phyloP scores from a whole-genome alignment of 2,329 filamentous ascomycete species.

The Fusarium fujikuroi region DNA sequence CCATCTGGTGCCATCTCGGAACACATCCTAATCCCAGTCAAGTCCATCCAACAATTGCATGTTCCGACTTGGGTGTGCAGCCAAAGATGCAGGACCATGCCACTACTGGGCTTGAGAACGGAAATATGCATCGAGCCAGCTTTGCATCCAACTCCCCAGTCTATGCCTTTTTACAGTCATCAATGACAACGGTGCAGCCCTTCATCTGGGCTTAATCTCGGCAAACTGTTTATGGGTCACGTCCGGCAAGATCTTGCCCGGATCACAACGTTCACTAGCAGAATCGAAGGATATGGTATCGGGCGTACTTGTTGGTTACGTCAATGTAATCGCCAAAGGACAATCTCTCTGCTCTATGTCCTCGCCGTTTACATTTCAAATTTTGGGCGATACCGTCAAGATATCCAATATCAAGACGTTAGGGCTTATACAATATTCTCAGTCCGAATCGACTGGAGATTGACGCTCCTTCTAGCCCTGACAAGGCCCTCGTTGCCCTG shows the following conservation, averaged over 20 bases:
- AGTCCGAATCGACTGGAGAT: background rate
- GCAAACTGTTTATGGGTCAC: background rate
- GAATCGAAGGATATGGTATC: background rate
- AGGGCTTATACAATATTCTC: background rate
- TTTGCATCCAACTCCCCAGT: constrained; percentile 1
- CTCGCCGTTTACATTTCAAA: background rate
- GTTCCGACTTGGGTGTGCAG: constrained; percentile 13
- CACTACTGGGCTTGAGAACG: constrained; percentile 26
- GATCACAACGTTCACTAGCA: background rate
- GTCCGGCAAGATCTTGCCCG: constrained; percentile 3
- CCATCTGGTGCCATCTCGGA: constrained; percentile 33
- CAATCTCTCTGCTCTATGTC: background rate
- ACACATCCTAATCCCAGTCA: constrained; percentile 27
- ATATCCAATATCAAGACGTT: background rate
- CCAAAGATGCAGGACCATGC: constrained; percentile 17
- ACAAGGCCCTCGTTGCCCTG: background rate
- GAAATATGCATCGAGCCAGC: constrained; percentile 19
- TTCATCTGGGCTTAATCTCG: constrained; percentile 6
- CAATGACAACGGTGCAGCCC: background rate
- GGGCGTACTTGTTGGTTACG: background rate
- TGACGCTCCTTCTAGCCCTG: background rate
- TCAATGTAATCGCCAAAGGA: background rate
- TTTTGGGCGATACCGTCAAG: background rate
- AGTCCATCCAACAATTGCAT: constrained; percentile 24
- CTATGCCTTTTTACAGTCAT: background rate